Percentiles rank a stretch among this genome's conserved stretches.
These are phyloP conservation scores for Acer campestre DNA, from an alignment of 345 rosid genomes.

Conservation along the genomic window DNA sequence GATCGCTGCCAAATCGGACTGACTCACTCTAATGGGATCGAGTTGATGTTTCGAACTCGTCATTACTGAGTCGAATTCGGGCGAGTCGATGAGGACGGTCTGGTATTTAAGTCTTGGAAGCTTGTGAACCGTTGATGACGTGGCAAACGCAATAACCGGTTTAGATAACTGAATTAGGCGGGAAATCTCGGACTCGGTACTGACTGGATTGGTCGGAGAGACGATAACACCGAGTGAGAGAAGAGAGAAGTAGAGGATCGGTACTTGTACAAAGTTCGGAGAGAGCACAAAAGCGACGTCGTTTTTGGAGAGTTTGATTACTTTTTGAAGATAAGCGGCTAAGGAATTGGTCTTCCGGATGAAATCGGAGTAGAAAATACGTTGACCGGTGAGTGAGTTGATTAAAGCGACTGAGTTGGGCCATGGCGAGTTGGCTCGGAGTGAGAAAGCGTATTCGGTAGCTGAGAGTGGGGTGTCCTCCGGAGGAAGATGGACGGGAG, in stretches of 20 bases:
- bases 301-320: conserved; percentile 18
- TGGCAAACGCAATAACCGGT: conserved; percentile 35
- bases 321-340: background rate
- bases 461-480: conserved; percentile 7
- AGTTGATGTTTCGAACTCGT: background rate
- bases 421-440: conserved; percentile 11
- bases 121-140: conserved; percentile 22
- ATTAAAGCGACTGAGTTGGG: background rate
- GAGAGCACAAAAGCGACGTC: conserved; percentile 33
- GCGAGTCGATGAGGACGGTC: conserved; percentile 28
- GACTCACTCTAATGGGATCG: conserved; percentile 19
- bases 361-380: conserved; percentile 10
- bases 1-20: conserved; percentile 36
- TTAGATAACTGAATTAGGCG: conserved; percentile 22
- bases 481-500: conserved; percentile 19
- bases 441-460: conserved; percentile 17
- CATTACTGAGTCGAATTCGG: conserved; percentile 23
- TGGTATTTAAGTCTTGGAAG: conserved; percentile 19
- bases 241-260: conserved; percentile 32
- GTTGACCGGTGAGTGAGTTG: background rate
- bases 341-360: background rate
- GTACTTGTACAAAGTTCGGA: conserved; percentile 17
- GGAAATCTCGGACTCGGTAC: conserved; percentile 27
- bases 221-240: conserved; percentile 32
- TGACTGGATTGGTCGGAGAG: conserved; percentile 33